Evolutionary conservation across 2,329 filamentous ascomycete genomes (phyloP), one percentile per base, ranked within the genome.

Genomic region (Monilinia laxa): DNA sequence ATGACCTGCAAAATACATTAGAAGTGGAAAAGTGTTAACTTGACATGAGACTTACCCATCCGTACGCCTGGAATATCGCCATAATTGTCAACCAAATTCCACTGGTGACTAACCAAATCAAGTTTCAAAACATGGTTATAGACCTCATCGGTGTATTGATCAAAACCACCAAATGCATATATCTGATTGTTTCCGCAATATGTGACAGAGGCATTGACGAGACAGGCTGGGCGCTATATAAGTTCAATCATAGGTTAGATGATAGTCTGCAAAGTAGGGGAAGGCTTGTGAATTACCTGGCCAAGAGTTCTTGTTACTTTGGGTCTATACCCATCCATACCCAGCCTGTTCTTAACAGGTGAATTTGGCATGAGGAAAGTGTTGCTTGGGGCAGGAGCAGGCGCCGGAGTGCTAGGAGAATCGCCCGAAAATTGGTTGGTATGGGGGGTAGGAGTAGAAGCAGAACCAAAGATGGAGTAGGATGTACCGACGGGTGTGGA

Each of bases 201-300:
- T n/a, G 95, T 99, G 68, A 98, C 94, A 0, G 95, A 98, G 63
- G 95, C 95, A 82, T 99, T 99, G 72, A 99, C 94, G 60, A 99
- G 84, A 76, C 94, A 98, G 47, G 95, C 93, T 49, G 95, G 95
- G 71, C 93, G 87, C 63, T 65, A 58, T 20, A 51, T 35, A 16
- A 49, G n/a, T 58, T n/a, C 7, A 38, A 52, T 12, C 45, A 12
- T n/a, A 47, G 54, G 42, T 65, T 42, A 65, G 63, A 59, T 28
- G 28, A 38, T 51, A 40, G 23, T 59, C 42, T 58, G 54, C 23
- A 59, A 18, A 52, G 31, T n/a, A 7, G 12, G 31, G 54, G 42
- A 28, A 38, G 23, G n/a, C 51, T 42, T 31, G 35, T 28, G 20
- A 40, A 57, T 59, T 65, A 65, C 63, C 79, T 92, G 88, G 57